Evolutionary conservation across 192 early-diverging fungal species (phyloP), one percentile per base, ranked within the genome.

Genomic region (Paraglomus brasilianum): DNA sequence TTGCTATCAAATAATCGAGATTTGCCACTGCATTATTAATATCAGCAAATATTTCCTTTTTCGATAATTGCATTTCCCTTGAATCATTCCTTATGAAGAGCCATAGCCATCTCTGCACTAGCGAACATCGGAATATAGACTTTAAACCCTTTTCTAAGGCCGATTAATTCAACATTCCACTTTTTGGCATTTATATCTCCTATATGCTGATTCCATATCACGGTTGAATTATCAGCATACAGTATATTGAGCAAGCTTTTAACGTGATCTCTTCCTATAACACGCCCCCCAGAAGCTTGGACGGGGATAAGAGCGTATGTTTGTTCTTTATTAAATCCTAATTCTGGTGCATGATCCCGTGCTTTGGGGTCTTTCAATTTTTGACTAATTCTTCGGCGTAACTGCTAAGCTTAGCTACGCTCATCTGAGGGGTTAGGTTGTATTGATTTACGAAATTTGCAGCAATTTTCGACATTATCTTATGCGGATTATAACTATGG

Each of bases 91-190:
- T 62, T 17, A 62, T 45, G 5, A 43, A 62, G 43, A 15, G 19
- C 60, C 19, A 22, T 14, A 19, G 19, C 44, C 6, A 45, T 62
- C 47, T 62, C 19, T 1, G 19, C 19, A 24, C 60, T 62, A 45
- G 44, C 40, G 30, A 62, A 62, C 19, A 62, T 62, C 21, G 3
- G 60, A 45, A 62, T 62, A 62, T 62, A 62, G 60, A 62, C 60
- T 62, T 62, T 62, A 14, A 62, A 21, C 21, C 44, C 42, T 19
- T 45, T 9, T 45, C n/a, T 45, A 14, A 62, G 44, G 19, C 42
- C 42, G 21, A 62, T 43, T 43, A 62, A 45, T 45, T 62, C 19
- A 45, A 19, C 40, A 45, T 62, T 62, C 19, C 44, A 62, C 47
- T 45, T 43, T 43, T 62, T 62, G 60, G 8, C 47, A 62, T 43